These are phyloP conservation scores for Oryza nivara DNA, from an alignment of 176 grass and related monocot genomes.

Conservation along the genomic window DNA sequence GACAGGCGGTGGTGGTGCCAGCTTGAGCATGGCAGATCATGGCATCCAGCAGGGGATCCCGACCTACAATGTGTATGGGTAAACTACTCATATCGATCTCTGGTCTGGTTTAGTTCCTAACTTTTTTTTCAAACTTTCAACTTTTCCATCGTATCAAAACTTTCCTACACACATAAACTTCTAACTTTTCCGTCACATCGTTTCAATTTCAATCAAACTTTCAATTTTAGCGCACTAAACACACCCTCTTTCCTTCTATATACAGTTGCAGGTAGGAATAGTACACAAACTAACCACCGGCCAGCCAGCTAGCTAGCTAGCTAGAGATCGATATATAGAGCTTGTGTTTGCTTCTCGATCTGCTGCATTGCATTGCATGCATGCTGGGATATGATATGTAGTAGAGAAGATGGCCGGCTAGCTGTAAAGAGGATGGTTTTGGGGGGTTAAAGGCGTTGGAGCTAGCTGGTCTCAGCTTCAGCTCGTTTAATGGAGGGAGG, in stretches of 20 bases:
- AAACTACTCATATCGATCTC: not conserved
- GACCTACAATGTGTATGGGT: slow-evolving; percentile 52
- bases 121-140: too few relatives aligned
- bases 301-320: too few relatives aligned
- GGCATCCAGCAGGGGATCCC: slow-evolving; percentile 60
- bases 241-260: not conserved
- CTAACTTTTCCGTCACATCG: too few relatives aligned
- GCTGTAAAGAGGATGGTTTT: slow-evolving; percentile 54
- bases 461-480: too few relatives aligned
- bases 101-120: too few relatives aligned
- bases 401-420: slow-evolving; percentile 13
- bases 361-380: not conserved
- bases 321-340: not conserved
- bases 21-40: slow-evolving; percentile 44
- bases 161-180: too few relatives aligned
- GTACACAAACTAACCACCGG: not conserved
- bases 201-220: too few relatives aligned
- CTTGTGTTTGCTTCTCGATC: not conserved
- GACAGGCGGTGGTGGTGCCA: slow-evolving; percentile 40
- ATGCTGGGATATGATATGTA: not conserved
- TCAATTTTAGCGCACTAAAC: too few relatives aligned
- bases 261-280: too few relatives aligned
- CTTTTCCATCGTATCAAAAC: too few relatives aligned
- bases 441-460: slow-evolving; percentile 41
- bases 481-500: slow-evolving; percentile 55